phyloP scores from a whole-genome alignment of 164 flowering plant genomes.

The Vitis cinerea region DNA sequence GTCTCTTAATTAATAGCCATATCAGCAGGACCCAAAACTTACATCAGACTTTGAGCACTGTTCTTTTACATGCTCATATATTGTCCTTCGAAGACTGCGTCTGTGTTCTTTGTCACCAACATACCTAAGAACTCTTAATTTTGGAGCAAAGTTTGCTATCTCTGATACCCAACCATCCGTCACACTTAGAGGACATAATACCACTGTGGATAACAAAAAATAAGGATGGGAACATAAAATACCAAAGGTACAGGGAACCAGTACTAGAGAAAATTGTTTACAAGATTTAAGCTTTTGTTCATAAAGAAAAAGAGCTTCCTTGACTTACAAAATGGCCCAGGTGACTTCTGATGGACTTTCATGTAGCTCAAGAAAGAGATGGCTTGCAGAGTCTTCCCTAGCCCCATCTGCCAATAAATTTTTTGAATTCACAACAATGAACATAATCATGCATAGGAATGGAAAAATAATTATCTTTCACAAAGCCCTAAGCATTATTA shows the following conservation, averaged over 20 bases:
- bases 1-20: no score
- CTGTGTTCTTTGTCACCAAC: conserved; percentile 77
- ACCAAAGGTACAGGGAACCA: neutral
- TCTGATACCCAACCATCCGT: conserved; percentile 92
- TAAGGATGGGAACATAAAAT: conserved; percentile 1
- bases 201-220: conserved; percentile 50
- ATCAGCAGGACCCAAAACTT: conserved; percentile 20
- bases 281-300: neutral
- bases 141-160: conserved; percentile 58
- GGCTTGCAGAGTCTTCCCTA: conserved; percentile 97
- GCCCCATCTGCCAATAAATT: conserved; percentile 75
- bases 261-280: neutral
- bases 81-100: conserved; percentile 41
- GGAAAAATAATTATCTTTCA: neutral
- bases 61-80: conserved; percentile 41
- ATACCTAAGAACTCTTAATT: conserved; percentile 59
- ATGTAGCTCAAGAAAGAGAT: conserved; percentile 76
- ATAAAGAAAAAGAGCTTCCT: neutral
- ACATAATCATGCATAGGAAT: neutral
- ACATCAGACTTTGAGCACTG: conserved; percentile 37
- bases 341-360: conserved; percentile 45
- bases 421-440: conserved; percentile 5
- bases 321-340: conserved; percentile 86
- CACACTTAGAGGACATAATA: conserved; percentile 91
- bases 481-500: no score